A percentile compares a stretch with the other conserved stretches of the same genome.
Evolutionary conservation across 768 basidiomycete species (phyloP).

Genomic region (Lentinula aciculospora): DNA sequence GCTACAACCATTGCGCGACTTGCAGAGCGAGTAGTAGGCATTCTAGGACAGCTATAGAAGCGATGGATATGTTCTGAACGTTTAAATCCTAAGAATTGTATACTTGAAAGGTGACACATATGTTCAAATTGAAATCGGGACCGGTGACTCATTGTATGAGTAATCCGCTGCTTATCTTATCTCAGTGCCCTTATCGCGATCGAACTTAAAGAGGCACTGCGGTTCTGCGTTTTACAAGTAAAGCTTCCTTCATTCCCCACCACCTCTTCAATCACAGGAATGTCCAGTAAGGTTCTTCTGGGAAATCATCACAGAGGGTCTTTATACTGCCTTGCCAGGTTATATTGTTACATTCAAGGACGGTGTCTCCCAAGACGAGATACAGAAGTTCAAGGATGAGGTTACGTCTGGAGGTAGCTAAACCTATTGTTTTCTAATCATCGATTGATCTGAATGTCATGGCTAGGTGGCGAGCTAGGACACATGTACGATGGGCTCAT

Average conservation of each 20-base stretch:
- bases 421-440: neutral
- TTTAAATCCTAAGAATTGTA: neutral
- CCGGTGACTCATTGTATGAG: constrained; percentile 1
- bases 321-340: constrained; percentile 21
- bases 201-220: too few species aligned
- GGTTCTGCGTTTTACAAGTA: neutral
- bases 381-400: constrained; percentile 33
- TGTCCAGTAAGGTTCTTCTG: neutral
- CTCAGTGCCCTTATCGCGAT: neutral
- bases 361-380: constrained; percentile 28
- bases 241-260: neutral
- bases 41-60: constrained; percentile 11
- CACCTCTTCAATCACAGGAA: neutral
- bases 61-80: neutral
- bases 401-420: constrained; percentile 32
- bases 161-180: neutral
- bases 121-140: neutral
- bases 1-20: constrained; percentile 13
- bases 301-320: neutral
- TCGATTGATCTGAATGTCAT: neutral
- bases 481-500: constrained; percentile 30
- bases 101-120: constrained; percentile 4
- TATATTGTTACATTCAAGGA: constrained; percentile 57
- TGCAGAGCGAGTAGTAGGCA: constrained; percentile 26
- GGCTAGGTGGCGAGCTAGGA: constrained; percentile 37